Conservation (phyloP, 1,284 basidiomycete species). For the Cutaneotrichosporon cutaneum region DNA sequence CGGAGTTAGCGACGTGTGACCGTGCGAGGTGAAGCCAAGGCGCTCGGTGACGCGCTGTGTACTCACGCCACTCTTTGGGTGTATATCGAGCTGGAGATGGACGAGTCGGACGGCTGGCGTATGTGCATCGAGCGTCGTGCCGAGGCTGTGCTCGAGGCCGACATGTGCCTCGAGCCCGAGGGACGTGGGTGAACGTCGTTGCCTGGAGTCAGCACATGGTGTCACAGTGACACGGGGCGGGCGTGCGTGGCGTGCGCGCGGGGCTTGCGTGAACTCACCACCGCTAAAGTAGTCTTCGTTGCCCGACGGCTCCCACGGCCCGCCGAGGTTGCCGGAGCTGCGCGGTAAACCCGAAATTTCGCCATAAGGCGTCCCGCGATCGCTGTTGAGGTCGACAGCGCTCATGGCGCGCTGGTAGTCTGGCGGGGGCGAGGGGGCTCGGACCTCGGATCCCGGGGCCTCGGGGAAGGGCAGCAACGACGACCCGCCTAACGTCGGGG, state of each 20-base stretch:
- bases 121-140: conserved; percentile 9
- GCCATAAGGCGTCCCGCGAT: conserved; percentile 25
- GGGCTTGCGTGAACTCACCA: not conserved
- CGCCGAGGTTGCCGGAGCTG: conserved; percentile 5
- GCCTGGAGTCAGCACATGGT: conserved; percentile 3
- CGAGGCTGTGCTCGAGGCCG: conserved; percentile 18
- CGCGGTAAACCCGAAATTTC: conserved; percentile 31
- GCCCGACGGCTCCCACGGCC: conserved; percentile 16
- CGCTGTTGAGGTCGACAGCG: conserved; percentile 25
- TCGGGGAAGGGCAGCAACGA: conserved; percentile 17
- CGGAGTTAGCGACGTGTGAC: conserved; percentile 8
- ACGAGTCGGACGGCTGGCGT: conserved; percentile 48
- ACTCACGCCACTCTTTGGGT: conserved; percentile 30
- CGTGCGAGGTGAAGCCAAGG: not conserved
- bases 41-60: not conserved
- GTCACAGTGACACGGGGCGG: not conserved
- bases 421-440: conserved; percentile 18
- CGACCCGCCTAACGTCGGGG: conserved; percentile 11
- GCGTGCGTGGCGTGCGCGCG: not conserved
- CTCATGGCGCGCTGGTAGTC: conserved; percentile 32
- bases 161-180: conserved; percentile 14
- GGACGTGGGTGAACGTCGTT: conserved; percentile 1
- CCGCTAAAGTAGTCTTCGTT: conserved; percentile 6
- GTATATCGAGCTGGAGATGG: conserved; percentile 44
- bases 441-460: conserved; percentile 4